Percentiles rank a stretch among this genome's conserved stretches.
phyloP scores from a whole-genome alignment of 75 land plant genomes.

The Selaginella tamariscina region DNA sequence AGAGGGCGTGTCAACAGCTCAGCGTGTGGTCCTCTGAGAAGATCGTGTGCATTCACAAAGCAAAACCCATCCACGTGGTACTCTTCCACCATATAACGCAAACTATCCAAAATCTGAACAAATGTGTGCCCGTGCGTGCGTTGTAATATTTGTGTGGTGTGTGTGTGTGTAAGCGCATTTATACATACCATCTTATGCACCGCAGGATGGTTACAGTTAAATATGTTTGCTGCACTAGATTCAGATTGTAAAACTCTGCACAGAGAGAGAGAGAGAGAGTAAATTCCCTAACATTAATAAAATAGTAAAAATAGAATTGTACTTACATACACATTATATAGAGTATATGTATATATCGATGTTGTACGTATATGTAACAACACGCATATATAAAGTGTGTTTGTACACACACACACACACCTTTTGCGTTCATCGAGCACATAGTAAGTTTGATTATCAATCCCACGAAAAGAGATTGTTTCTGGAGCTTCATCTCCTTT shows the following conservation, averaged over 20 bases:
- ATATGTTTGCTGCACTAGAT: constrained; percentile 27
- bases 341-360: too few relatives aligned
- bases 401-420: constrained; percentile 13
- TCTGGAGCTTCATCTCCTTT: constrained; percentile 36
- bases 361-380: too few relatives aligned
- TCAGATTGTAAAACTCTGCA: constrained; percentile 27
- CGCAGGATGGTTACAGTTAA: constrained; percentile 71
- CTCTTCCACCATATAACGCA: constrained; percentile 70
- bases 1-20: constrained; percentile 58
- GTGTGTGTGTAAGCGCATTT: not conserved
- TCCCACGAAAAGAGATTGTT: constrained; percentile 54
- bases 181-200: constrained; percentile 45
- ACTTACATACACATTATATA: too few relatives aligned
- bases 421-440: constrained; percentile 23
- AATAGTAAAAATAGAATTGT: too few relatives aligned
- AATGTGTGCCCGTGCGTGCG: not conserved
- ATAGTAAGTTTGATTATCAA: constrained; percentile 70
- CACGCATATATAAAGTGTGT: not conserved
- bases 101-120: constrained; percentile 67
- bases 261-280: not conserved
- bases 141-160: too few relatives aligned
- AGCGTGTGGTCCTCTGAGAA: constrained; percentile 46
- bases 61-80: constrained; percentile 92
- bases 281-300: too few relatives aligned
- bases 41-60: constrained; percentile 61